Conservation (phyloP, 805 yeast species). For the Metschnikowia sp. region DNA sequence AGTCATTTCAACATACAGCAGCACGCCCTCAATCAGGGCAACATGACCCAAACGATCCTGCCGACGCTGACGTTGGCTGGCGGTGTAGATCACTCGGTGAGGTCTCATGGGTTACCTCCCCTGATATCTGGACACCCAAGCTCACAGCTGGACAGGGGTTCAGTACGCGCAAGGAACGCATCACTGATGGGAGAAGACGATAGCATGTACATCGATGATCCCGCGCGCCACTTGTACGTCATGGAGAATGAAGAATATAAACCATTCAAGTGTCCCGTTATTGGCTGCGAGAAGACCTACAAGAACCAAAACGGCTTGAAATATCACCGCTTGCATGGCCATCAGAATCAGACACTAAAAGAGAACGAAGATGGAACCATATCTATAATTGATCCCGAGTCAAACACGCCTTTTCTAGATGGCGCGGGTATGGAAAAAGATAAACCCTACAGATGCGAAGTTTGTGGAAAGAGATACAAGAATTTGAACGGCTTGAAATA, state of each 20-base stretch:
- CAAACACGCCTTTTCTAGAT: constrained; percentile 85
- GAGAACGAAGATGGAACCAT: constrained; percentile 92
- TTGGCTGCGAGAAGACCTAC: constrained; percentile 96
- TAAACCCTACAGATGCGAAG: constrained; percentile 97
- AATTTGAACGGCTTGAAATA: constrained; percentile 94
- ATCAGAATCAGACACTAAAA: constrained; percentile 88
- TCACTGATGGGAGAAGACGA: constrained; percentile 38
- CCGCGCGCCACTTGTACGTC: constrained; percentile 90
- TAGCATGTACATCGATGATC: constrained; percentile 89
- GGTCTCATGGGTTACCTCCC: constrained; percentile 6
- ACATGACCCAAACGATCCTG: constrained; percentile 14
- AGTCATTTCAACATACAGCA: constrained; percentile 25
- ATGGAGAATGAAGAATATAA: constrained; percentile 88
- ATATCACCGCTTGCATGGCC: constrained; percentile 94
- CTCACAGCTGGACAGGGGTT: constrained; percentile 4
- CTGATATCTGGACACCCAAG: constrained; percentile 7
- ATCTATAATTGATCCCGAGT: constrained; percentile 87
- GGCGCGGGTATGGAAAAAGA: constrained; percentile 95
- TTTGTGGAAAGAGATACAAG: constrained; percentile 95
- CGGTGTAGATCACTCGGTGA: constrained; percentile 1
- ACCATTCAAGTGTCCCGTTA: constrained; percentile 96
- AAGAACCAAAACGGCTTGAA: constrained; percentile 97
- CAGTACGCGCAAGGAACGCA: constrained; percentile 10
- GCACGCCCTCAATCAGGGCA: constrained; percentile 20
- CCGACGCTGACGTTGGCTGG: constrained; percentile 16